Base-by-base conservation (phyloP, 2,329 filamentous ascomycete genomes). In the Fusarium sp. region DNA sequence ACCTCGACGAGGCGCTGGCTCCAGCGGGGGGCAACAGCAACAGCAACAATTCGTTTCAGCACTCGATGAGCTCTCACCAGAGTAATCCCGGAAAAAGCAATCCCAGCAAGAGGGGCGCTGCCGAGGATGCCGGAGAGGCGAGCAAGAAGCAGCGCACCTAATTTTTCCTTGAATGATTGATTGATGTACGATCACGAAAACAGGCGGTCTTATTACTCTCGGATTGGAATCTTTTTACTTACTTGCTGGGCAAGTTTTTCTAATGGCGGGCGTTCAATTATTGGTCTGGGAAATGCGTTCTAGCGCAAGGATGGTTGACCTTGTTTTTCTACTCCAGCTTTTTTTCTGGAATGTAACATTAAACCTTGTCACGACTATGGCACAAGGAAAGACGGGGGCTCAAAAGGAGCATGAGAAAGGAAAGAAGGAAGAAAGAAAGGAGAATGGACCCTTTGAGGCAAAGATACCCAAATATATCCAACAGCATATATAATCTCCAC, bases 121-220 rank as follows among this genome's bases (percentile, higher is more conserved):
- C 49, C 25, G 69, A 70, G 16, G 70, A 72, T 5, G 69, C 71
- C n/a, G 71, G 67, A 14, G 68, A 67, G 20, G 20, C 58, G 6
- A 62, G 51, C 18, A 79, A 79, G 69, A 79, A 77, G 55, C 73
- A 77, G 59, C 77, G 74, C 58, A 74, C 72, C 23, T 79, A 68
- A 78, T 42, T 13, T 4, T 11, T 13, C 4, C 14, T 34, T 14
- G 9, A 53, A 18, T 23, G 16, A 46, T 46, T 23, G 16, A 46
- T 46, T 46, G 16, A 51, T 33, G 27, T n/a, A 53, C 50, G 31
- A 53, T 23, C 31, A 55, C 42, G 54, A 10, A 29, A 60, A 40
- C 36, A 18, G 36, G 36, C 31, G 46, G n/a, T 18, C 13, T 38
- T 38, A 20, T 13, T 11, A 11, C 16, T 25, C 14, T 31, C 16